Percentiles rank a stretch among this genome's conserved stretches.
phyloP scores from a whole-genome alignment of 257 asterid species.

The Osmanthus fragrans region DNA sequence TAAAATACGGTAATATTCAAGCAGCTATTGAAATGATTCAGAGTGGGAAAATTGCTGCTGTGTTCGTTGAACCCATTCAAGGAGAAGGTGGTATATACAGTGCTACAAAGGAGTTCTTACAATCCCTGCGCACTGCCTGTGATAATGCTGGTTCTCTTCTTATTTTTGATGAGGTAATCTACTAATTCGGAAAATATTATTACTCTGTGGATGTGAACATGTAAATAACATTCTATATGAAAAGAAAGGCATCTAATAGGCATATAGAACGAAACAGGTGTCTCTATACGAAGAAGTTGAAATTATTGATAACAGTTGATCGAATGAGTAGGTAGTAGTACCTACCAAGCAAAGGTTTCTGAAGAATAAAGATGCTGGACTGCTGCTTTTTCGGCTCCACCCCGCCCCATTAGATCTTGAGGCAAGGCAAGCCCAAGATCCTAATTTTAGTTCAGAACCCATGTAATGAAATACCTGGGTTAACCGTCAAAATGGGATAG shows the following conservation, averaged over 20 bases:
- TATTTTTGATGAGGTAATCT: slow-evolving; percentile 85
- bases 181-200: neutral
- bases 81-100: slow-evolving; percentile 99
- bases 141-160: slow-evolving; percentile 76
- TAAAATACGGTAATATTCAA: slow-evolving; percentile 70
- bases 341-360: neutral
- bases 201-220: neutral
- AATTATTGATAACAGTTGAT: neutral
- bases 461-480: neutral
- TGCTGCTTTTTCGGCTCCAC: neutral
- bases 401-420: neutral
- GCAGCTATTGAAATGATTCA: slow-evolving; percentile 63
- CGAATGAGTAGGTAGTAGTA: neutral
- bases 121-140: slow-evolving; percentile 72
- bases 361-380: neutral
- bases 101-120: slow-evolving; percentile 71
- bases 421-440: neutral
- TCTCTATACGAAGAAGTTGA: neutral
- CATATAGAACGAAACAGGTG: neutral
- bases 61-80: slow-evolving; percentile 91
- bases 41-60: slow-evolving; percentile 83
- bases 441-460: neutral
- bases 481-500: neutral
- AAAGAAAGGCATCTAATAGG: neutral
- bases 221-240: neutral